Conservation (phyloP, 306 rosid species). For the Sesbania bispinosa region DNA sequence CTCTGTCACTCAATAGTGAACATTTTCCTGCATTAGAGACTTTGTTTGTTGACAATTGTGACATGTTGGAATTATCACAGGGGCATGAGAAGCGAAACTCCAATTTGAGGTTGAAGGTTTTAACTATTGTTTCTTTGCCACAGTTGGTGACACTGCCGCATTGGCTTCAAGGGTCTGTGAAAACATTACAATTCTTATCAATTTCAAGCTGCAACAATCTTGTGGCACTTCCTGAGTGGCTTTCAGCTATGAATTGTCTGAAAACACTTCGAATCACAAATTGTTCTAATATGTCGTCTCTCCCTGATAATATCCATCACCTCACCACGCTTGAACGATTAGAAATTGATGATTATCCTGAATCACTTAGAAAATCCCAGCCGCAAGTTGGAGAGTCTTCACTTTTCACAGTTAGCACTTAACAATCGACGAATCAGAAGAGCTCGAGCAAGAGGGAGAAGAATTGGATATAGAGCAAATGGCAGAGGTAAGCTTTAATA, state of each 20-base stretch:
- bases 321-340: not conserved
- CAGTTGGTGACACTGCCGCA: slow-evolving; percentile 8
- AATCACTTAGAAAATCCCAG: not conserved
- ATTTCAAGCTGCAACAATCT: not conserved
- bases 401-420: too few relatives aligned
- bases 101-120: not conserved
- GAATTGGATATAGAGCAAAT: not conserved
- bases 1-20: slow-evolving; percentile 17
- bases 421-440: not conserved
- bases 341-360: not conserved
- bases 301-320: not conserved
- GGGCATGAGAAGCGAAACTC: not conserved
- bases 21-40: slow-evolving; percentile 19
- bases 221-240: slow-evolving; percentile 29
- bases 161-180: slow-evolving; percentile 24
- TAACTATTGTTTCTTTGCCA: not conserved
- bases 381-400: not conserved
- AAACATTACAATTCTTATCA: not conserved
- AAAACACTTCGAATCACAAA: not conserved
- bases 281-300: slow-evolving; percentile 13
- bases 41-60: not conserved
- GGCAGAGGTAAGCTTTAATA: not conserved
- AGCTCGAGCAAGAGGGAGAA: not conserved
- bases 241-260: not conserved
- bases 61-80: not conserved